Conservation (phyloP, 169 alveolate genomes). For the Perkinsus olseni region DNA sequence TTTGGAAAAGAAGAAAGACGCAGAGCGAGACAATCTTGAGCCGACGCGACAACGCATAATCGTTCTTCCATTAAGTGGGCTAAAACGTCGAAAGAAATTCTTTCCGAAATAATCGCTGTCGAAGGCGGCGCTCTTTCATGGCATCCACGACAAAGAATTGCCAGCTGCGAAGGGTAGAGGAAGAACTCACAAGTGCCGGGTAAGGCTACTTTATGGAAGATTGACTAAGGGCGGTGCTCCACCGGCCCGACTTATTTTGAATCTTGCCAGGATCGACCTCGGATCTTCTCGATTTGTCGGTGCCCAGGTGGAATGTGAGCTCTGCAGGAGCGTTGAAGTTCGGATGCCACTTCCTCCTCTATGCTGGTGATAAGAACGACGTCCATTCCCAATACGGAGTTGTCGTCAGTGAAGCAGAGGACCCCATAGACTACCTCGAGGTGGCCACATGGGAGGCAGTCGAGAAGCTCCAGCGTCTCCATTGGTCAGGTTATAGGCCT, state of each 20-base stretch:
- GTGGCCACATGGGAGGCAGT: not conserved
- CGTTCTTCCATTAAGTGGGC: not conserved
- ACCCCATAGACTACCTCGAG: not conserved
- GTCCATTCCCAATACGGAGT: not conserved
- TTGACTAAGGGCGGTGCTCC: not conserved
- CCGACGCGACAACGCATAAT: not conserved
- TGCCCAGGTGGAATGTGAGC: not conserved
- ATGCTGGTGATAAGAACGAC: not conserved
- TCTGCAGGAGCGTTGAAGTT: not conserved
- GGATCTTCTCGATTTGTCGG: no score
- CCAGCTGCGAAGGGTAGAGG: not conserved
- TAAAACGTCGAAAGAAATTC: not conserved
- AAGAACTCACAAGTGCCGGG: not conserved
- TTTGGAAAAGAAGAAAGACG: not conserved
- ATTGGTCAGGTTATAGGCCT: not conserved
- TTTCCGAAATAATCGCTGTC: not conserved
- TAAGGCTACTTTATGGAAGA: not conserved
- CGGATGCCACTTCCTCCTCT: not conserved
- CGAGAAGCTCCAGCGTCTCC: no score
- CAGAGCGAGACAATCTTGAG: conserved; percentile 1
- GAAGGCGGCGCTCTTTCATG: not conserved
- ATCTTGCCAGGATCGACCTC: not conserved
- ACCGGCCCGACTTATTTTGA: not conserved
- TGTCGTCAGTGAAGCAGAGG: not conserved
- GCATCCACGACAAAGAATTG: not conserved